Conservation (phyloP, 169 alveolate genomes). For the Plasmodium gonderi region DNA sequence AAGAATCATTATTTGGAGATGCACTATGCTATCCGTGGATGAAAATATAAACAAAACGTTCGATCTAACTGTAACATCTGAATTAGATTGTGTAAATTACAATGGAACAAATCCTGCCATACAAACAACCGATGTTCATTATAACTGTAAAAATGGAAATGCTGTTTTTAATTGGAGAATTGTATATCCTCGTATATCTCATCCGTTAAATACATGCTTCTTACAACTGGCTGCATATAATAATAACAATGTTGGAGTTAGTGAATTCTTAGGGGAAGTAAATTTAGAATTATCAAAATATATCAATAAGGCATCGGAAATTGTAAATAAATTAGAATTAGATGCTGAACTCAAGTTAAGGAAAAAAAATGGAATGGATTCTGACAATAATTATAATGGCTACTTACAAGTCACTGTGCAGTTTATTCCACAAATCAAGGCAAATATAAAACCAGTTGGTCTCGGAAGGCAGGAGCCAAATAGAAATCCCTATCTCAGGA, state of each 20-base stretch:
- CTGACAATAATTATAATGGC: conserved; percentile 83
- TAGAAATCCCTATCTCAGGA: conserved; percentile 89
- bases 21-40: conserved; percentile 65
- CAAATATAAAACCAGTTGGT: conserved; percentile 91
- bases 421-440: conserved; percentile 92
- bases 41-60: conserved; percentile 77
- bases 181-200: conserved; percentile 88
- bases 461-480: conserved; percentile 92
- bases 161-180: conserved; percentile 93
- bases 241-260: conserved; percentile 89
- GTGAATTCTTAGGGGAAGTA: conserved; percentile 91
- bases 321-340: conserved; percentile 84
- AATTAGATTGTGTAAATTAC: conserved; percentile 90
- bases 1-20: conserved; percentile 83
- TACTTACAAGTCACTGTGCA: conserved; percentile 90
- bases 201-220: conserved; percentile 91
- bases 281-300: conserved; percentile 85
- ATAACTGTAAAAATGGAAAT: conserved; percentile 89
- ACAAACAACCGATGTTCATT: conserved; percentile 93
- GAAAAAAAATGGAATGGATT: conserved; percentile 77
- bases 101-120: conserved; percentile 79
- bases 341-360: conserved; percentile 89
- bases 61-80: conserved; percentile 83
- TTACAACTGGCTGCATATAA: conserved; percentile 90
- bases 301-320: conserved; percentile 86